Percentiles rank a stretch among this genome's conserved stretches.
phyloP scores from a whole-genome alignment of 495 filamentous ascomycete species.

The Diplogelasinospora grovesii region DNA sequence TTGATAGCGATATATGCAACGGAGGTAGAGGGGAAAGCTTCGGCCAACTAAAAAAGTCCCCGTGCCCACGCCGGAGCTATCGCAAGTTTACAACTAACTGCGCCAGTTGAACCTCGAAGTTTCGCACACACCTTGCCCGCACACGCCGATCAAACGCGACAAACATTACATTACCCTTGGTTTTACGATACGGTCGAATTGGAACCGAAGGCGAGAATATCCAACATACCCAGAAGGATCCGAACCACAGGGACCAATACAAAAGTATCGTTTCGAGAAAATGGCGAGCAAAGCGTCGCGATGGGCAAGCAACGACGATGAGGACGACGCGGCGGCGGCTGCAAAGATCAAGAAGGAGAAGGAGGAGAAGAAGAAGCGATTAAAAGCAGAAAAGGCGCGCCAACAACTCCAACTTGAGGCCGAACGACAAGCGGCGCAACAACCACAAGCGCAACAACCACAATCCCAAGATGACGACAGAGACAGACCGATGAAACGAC shows the following conservation, averaged over 20 bases:
- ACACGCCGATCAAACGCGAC: no score
- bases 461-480: constrained; percentile 13
- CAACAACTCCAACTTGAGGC: constrained; percentile 62
- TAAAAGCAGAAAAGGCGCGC: constrained; percentile 82
- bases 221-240: no score
- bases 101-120: no score
- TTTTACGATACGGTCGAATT: no score
- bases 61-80: no score
- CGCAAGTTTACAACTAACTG: no score
- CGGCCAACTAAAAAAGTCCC: no score
- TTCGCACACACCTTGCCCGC: no score
- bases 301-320: constrained; percentile 82
- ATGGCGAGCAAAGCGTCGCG: constrained; percentile 69
- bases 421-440: constrained; percentile 38
- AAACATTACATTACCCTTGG: no score
- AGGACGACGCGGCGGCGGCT: constrained; percentile 65
- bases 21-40: no score
- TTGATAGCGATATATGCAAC: no score
- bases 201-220: no score
- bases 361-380: constrained; percentile 79
- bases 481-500: constrained; percentile 48
- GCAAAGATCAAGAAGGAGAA: constrained; percentile 76
- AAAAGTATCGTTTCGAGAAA: not conserved
- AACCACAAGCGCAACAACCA: constrained; percentile 15
- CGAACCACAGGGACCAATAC: not conserved